A percentile compares a stretch with the other conserved stretches of the same genome.
phyloP scores from a whole-genome alignment of 2,329 filamentous ascomycete species.

The Epicoccum sorghinum region DNA sequence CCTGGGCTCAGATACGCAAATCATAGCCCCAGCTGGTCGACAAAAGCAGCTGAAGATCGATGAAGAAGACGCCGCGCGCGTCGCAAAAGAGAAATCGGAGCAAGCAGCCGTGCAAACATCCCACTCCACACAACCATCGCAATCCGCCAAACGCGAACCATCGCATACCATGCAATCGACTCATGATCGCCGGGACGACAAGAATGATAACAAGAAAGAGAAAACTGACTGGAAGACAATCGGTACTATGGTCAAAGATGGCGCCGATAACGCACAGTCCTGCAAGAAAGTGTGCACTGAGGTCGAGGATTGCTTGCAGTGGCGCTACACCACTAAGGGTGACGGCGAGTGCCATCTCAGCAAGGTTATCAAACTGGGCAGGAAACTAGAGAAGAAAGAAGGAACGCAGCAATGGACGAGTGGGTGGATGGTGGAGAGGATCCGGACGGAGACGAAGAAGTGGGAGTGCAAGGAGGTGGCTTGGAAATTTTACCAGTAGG shows the following conservation, averaged over 20 bases:
- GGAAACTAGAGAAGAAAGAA: slow-evolving; percentile 16
- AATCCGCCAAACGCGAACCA: too few relatives aligned
- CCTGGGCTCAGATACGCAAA: slow-evolving; percentile 24
- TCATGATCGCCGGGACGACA: not conserved
- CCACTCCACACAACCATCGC: too few relatives aligned
- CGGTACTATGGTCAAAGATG: slow-evolving; percentile 21
- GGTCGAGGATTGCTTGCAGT: slow-evolving; percentile 46
- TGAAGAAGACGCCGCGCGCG: slow-evolving; percentile 12
- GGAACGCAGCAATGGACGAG: slow-evolving; percentile 36
- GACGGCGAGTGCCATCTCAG: slow-evolving; percentile 43
- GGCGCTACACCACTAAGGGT: slow-evolving; percentile 34
- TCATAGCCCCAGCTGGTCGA: slow-evolving; percentile 22
- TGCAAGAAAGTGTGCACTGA: slow-evolving; percentile 39
- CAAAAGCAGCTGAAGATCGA: slow-evolving; percentile 14
- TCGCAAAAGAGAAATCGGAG: slow-evolving; percentile 12
- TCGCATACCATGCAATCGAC: too few relatives aligned
- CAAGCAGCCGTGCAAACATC: slow-evolving; percentile 5
- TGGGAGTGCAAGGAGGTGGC: slow-evolving; percentile 38
- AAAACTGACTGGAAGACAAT: slow-evolving; percentile 8
- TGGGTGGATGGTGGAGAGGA: slow-evolving; percentile 46
- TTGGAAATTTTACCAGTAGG: slow-evolving; percentile 40
- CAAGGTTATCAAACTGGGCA: slow-evolving; percentile 39
- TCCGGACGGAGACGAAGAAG: slow-evolving; percentile 24
- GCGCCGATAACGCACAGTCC: slow-evolving; percentile 27
- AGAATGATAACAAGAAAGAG: slow-evolving; percentile 1